A percentile compares a stretch with the other conserved stretches of the same genome.
Conservation (phyloP, 306 rosid species). For the Acacia melanoxylon region DNA sequence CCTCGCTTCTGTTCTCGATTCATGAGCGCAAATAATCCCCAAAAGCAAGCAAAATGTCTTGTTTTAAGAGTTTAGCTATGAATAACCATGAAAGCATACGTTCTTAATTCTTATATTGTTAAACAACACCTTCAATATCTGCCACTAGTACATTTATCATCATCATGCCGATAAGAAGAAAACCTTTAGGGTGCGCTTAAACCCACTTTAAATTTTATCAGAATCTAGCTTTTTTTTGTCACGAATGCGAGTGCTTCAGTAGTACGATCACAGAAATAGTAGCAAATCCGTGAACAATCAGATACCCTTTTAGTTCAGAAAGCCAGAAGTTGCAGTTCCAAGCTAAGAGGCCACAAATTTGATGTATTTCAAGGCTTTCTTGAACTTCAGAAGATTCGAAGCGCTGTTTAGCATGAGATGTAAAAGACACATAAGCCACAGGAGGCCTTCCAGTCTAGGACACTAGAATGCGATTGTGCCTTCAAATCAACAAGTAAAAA, state of each 20-base stretch:
- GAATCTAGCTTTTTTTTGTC: constrained; percentile 28
- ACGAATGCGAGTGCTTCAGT: constrained; percentile 20
- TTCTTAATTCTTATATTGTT: constrained; percentile 15
- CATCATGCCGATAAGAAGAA: constrained; percentile 50
- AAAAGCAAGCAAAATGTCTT: constrained; percentile 1
- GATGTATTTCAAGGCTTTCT: constrained; percentile 12
- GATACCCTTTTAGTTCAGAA: constrained; percentile 45
- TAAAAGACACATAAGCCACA: constrained; percentile 32
- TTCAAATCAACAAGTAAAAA: constrained; percentile 54
- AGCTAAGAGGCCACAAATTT: constrained; percentile 3
- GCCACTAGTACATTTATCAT: constrained; percentile 29
- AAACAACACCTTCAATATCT: constrained; percentile 33
- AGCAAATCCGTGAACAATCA: constrained; percentile 30
- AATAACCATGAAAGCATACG: constrained; percentile 37
- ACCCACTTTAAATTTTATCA: constrained; percentile 12
- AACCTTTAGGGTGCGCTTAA: constrained; percentile 18
- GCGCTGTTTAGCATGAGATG: constrained; percentile 28
- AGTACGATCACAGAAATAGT: constrained; percentile 34
- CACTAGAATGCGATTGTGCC: constrained; percentile 30
- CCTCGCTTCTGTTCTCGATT: constrained; percentile 79
- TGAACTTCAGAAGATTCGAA: constrained; percentile 18
- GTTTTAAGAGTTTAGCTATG: constrained; percentile 37
- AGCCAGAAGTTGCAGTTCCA: constrained; percentile 38
- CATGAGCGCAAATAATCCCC: constrained; percentile 46
- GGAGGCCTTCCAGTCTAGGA: constrained; percentile 16